These are phyloP conservation scores for Corynascus novoguineensis DNA, from an alignment of 495 filamentous ascomycete species.

Conservation along the genomic window DNA sequence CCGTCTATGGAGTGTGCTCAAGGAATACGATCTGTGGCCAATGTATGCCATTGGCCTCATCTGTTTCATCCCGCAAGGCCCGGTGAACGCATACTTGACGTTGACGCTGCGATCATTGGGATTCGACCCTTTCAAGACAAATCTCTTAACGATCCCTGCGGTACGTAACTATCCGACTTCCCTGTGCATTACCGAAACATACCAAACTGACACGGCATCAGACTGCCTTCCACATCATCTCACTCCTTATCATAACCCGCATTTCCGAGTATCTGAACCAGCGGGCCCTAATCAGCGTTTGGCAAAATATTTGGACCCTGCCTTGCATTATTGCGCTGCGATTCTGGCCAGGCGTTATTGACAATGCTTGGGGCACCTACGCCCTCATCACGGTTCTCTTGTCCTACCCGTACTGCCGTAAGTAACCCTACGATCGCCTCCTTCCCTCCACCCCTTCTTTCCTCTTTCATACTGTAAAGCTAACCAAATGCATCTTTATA, in stretches of 20 bases:
- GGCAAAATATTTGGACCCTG: constrained; percentile 32
- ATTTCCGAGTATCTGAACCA: constrained; percentile 41
- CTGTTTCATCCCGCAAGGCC: constrained; percentile 50
- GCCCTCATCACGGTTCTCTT: constrained; percentile 48
- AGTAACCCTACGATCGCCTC: constrained; percentile 25
- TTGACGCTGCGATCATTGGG: constrained; percentile 54
- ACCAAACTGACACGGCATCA: too few relatives aligned
- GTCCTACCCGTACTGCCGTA: constrained; percentile 50
- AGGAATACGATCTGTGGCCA: constrained; percentile 68
- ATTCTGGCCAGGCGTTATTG: constrained; percentile 21
- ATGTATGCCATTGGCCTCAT: constrained; percentile 60
- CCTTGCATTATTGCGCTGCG: constrained; percentile 51
- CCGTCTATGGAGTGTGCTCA: constrained; percentile 52
- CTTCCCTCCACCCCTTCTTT: background rate
- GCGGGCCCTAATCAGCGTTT: constrained; percentile 16
- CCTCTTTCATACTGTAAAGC: background rate
- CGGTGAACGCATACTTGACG: constrained; percentile 55
- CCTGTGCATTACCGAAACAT: too few relatives aligned
- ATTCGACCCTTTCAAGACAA: constrained; percentile 63
- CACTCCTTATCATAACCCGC: constrained; percentile 34
- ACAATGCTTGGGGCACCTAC: constrained; percentile 12
- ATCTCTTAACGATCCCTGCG: constrained; percentile 61
- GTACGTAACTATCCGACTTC: constrained; percentile 15
- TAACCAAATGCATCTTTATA: constrained; percentile 1
- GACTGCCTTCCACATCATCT: constrained; percentile 39